Evolutionary conservation across 257 asterid genomes (phyloP), one percentile per base, ranked within the genome.

Genomic region (Lycium ferocissimum): DNA sequence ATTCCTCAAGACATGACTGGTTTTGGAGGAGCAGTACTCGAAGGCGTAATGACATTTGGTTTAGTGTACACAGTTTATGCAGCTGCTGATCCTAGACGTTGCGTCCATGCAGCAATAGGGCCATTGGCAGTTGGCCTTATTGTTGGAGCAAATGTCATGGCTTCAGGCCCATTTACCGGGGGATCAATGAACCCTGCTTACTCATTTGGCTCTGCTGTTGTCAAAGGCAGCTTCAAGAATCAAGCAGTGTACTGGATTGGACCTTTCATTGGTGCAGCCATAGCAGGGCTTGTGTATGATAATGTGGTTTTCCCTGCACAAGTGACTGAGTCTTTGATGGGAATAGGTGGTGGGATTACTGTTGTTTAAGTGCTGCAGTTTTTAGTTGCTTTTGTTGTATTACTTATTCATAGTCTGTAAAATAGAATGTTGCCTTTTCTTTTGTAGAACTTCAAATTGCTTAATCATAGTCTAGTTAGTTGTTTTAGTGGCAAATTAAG

Each of bases 171-270:
- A 0, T 96, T 93, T 66, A 93, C 98, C 0, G 99, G 99, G 0
- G 98, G 98, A 66, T 93, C 96, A 1, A 93, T 92, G 98, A 96
- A 96, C 83, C 98, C 98, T 6, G 97, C 99, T 0, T 89, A 65
- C 84, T 87, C 99, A 1, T 92, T 96, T n/a, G 98, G 96, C 0
- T 91, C 93, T 2, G 94, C 95, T 0, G 72, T 92, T 3, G 83
- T 92, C 0, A 94, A 95, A 49, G 98, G 98, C 54, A 91, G 89
- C 83, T 96, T 93, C 89, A 90, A 86, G 91, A 94, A 94, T 57
- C 98, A 94, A 4, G 97, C 97, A 57, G 96, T 89, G 47, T 94
- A 93, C 49, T 94, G 99, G 99, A 83, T 94, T 15, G 99, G 99
- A 10, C 98, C 99, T 1, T 76, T 96, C 88, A 85, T 92, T 6